These are phyloP conservation scores for Ophiostoma sp. DNA, from an alignment of 2,329 filamentous ascomycete species.

Conservation along the genomic window DNA sequence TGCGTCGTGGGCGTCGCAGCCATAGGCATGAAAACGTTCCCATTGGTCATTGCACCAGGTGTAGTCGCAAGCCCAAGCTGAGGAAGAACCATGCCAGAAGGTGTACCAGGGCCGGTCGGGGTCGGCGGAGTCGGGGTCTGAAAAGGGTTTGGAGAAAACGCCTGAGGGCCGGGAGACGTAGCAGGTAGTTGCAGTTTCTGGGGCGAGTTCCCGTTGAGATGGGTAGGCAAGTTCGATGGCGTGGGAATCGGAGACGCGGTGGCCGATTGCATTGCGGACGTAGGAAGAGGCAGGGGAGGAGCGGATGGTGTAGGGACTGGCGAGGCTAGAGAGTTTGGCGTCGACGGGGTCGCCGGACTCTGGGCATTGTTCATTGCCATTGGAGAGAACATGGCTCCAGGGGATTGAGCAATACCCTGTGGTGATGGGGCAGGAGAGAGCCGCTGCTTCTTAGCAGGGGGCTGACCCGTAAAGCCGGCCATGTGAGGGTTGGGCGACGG, in stretches of 20 bases:
- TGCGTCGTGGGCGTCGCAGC: constrained; percentile 17
- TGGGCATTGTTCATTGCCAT: constrained; percentile 7
- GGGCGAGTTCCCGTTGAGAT: constrained; percentile 16
- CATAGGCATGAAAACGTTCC: constrained; percentile 21
- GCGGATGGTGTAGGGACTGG: constrained; percentile 21
- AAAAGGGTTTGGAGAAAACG: constrained; percentile 18
- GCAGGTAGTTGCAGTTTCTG: constrained; percentile 19
- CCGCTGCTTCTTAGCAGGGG: constrained; percentile 27
- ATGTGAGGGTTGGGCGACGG: constrained; percentile 25
- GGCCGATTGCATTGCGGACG: constrained; percentile 43
- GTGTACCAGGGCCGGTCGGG: constrained; percentile 21
- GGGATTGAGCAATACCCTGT: constrained; percentile 20
- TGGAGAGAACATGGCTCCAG: constrained; percentile 19
- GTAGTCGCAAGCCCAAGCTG: constrained; percentile 16
- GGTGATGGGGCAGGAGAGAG: constrained; percentile 25
- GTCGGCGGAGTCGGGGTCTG: constrained; percentile 23
- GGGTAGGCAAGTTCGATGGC: constrained; percentile 5
- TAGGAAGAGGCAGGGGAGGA: constrained; percentile 49
- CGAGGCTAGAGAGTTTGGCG: constrained; percentile 26
- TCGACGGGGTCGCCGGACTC: constrained; percentile 25
- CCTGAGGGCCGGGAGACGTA: constrained; percentile 17
- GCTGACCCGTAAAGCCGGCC: constrained; percentile 28
- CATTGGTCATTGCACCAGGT: not conserved
- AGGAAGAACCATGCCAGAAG: constrained; percentile 21
- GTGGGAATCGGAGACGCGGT: constrained; percentile 18